phyloP scores from a whole-genome alignment of 2,329 filamentous ascomycete genomes.

The Waltergamsia citrina region DNA sequence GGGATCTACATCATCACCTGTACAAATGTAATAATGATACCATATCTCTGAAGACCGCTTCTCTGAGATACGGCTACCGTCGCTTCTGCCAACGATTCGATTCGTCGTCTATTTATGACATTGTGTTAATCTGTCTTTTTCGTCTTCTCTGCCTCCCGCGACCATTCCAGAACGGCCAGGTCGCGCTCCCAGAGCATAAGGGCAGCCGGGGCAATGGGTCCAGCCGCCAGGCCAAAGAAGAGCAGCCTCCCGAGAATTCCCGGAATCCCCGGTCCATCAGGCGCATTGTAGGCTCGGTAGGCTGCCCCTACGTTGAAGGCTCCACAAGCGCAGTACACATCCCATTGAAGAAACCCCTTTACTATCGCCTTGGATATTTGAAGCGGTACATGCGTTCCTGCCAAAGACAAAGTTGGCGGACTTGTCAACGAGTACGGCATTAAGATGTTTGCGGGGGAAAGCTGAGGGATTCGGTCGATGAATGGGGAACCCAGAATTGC shows the following conservation, averaged over 20 bases:
- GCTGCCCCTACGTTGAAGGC: constrained; percentile 4
- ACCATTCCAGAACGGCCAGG: constrained; percentile 1
- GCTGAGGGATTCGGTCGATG: not conserved
- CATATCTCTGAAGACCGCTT: too few species aligned
- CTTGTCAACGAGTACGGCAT: constrained; percentile 3
- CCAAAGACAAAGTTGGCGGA: constrained; percentile 3
- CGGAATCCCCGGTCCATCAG: not conserved
- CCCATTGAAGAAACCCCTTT: constrained; percentile 5
- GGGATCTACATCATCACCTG: too few species aligned
- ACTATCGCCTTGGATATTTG: constrained; percentile 4
- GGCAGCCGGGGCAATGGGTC: constrained; percentile 4
- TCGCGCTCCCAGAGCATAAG: constrained; percentile 6
- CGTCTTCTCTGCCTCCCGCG: too few species aligned
- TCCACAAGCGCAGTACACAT: constrained; percentile 5
- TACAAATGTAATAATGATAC: too few species aligned
- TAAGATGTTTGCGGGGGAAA: constrained; percentile 1
- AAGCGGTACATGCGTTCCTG: constrained; percentile 2
- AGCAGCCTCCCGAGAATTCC: not conserved
- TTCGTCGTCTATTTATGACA: too few species aligned
- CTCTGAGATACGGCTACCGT: too few species aligned
- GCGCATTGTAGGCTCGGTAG: constrained; percentile 1
- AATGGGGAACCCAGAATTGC: constrained; percentile 1
- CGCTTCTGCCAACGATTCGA: too few species aligned
- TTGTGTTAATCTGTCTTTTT: too few species aligned
- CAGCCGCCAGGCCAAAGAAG: constrained; percentile 2